Conservation (phyloP, 1,139 yeast genomes). For the Suhomyces ambrosiae region DNA sequence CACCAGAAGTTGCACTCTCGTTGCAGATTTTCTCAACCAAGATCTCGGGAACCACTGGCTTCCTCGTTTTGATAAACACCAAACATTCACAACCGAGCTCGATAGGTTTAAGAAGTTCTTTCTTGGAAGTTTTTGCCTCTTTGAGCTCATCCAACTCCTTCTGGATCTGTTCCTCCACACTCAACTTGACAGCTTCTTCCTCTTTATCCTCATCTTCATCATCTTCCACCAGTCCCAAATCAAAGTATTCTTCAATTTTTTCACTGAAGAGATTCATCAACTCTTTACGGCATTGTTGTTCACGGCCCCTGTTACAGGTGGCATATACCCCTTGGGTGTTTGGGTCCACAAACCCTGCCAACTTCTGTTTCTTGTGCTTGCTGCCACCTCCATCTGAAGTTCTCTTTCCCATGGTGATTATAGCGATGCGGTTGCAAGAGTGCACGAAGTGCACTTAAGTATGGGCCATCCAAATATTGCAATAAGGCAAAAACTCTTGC, state of each 20-base stretch:
- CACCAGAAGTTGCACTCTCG: constrained; percentile 53
- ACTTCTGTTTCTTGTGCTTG: constrained; percentile 45
- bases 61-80: constrained; percentile 76
- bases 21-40: constrained; percentile 65
- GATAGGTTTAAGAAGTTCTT: constrained; percentile 59
- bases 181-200: constrained; percentile 17
- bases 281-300: constrained; percentile 74
- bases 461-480: too few relatives aligned
- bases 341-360: constrained; percentile 64
- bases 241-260: constrained; percentile 57
- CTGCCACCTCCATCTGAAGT: constrained; percentile 23
- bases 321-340: constrained; percentile 83
- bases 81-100: constrained; percentile 83
- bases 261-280: constrained; percentile 59
- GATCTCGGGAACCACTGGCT: constrained; percentile 75
- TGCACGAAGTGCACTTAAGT: too few relatives aligned
- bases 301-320: constrained; percentile 80
- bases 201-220: constrained; percentile 14
- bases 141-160: constrained; percentile 66
- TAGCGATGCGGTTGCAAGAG: too few relatives aligned
- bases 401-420: constrained; percentile 46
- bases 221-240: constrained; percentile 30
- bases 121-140: constrained; percentile 38
- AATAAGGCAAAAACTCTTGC: too few relatives aligned
- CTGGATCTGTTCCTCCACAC: constrained; percentile 73